Evolutionary conservation across 106 monocot species (phyloP).

Genomic region (Allium cepa): DNA sequence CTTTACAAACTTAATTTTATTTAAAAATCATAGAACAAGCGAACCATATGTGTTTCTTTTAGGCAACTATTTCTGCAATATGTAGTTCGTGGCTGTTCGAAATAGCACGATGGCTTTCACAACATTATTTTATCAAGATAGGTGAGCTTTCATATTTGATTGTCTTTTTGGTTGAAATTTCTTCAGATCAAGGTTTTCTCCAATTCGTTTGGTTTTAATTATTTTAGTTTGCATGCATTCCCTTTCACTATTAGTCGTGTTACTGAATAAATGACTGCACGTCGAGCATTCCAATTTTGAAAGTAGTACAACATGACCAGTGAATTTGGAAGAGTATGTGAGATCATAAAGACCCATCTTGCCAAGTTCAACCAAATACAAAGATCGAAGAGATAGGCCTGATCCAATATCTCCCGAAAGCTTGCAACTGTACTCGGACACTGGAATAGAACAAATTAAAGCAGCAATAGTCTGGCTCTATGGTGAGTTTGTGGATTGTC

Average conservation of each 20-base stretch:
- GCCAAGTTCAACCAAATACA: constrained; percentile 84
- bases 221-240: neutral
- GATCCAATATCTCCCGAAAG: constrained; percentile 88
- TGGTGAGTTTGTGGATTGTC: constrained; percentile 65
- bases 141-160: neutral
- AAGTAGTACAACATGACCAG: constrained; percentile 94
- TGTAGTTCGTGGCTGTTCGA: too few relatives aligned
- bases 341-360: constrained; percentile 91
- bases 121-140: too few relatives aligned
- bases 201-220: neutral
- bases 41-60: too few relatives aligned
- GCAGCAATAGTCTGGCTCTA: constrained; percentile 74
- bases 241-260: neutral
- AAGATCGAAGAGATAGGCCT: constrained; percentile 90
- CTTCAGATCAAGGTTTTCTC: neutral
- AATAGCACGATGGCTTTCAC: too few relatives aligned
- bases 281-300: constrained; percentile 92
- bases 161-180: neutral
- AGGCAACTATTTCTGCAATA: too few relatives aligned
- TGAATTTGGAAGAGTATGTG: constrained; percentile 92
- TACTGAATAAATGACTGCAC: constrained; percentile 77
- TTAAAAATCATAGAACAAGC: too few relatives aligned
- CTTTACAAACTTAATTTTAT: too few relatives aligned
- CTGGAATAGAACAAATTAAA: constrained; percentile 92
- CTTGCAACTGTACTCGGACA: constrained; percentile 89